These are phyloP conservation scores for Juglanconis juglandina DNA, from an alignment of 2,329 filamentous ascomycete genomes.

Conservation along the genomic window DNA sequence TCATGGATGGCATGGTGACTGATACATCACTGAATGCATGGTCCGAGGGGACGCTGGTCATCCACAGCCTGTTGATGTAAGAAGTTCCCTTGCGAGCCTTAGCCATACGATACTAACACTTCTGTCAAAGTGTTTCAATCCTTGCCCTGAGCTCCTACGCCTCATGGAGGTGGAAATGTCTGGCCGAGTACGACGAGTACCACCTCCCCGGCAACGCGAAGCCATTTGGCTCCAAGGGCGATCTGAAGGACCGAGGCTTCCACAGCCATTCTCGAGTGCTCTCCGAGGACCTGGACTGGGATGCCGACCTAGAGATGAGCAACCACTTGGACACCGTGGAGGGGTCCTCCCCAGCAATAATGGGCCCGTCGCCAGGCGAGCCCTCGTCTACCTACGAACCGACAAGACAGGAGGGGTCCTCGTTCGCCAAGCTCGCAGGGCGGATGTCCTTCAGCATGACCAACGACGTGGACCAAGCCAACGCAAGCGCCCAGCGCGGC, in stretches of 20 bases:
- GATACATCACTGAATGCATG: slow-evolving; percentile 43
- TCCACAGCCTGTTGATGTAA: slow-evolving; percentile 49
- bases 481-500: slow-evolving; percentile 5
- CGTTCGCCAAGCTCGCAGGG: slow-evolving; percentile 13
- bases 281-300: slow-evolving; percentile 20
- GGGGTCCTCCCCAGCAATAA: slow-evolving; percentile 9
- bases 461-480: not conserved
- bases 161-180: slow-evolving; percentile 43
- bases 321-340: slow-evolving; percentile 20
- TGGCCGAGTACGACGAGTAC: slow-evolving; percentile 49
- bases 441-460: slow-evolving; percentile 13
- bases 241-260: slow-evolving; percentile 8
- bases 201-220: slow-evolving; percentile 48
- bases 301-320: slow-evolving; percentile 24
- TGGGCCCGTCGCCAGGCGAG: slow-evolving; percentile 9
- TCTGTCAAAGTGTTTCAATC: slow-evolving; percentile 35
- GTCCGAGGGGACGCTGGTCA: slow-evolving; percentile 44
- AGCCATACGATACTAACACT: slow-evolving; percentile 9
- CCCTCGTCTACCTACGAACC: slow-evolving; percentile 4
- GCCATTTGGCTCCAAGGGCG: slow-evolving; percentile 40
- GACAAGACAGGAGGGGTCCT: slow-evolving; percentile 3
- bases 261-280: slow-evolving; percentile 3
- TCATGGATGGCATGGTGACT: slow-evolving; percentile 49
- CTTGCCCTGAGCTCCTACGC: slow-evolving; percentile 45
- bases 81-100: slow-evolving; percentile 18